Base-by-base conservation (phyloP, 306 rosid species). In the Quillaja saponaria region DNA sequence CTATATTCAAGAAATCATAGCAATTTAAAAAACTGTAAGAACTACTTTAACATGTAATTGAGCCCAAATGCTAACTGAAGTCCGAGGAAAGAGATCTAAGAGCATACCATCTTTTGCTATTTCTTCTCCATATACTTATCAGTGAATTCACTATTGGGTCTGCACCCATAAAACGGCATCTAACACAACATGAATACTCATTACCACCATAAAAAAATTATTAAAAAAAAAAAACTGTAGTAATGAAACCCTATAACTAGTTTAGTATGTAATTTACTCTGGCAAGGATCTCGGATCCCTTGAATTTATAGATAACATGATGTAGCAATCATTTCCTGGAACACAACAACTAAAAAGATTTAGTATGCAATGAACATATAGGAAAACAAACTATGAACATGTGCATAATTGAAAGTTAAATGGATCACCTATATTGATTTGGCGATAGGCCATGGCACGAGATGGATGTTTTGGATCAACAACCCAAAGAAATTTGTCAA, bases 91-190 rank as follows among this genome's bases (percentile, higher is more conserved):
- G 40, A 48, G 38, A 33, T 21, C 6, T 37, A 44, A 59, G 7
- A 12, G n/a, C 45, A 15, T 77, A 77, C 78, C 81, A 77, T 39
- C 21, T 38, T 53, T 52, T 67, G 51, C 67, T 66, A 49, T 77
- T 77, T 55, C 58, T 66, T 52, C 28, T 61, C 81, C 81, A 71
- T 38, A 34, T 49, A 66, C 39, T 67, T 66, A 62, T 77, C 54
- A 77, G 45, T 41, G 15, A 34, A 46, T 67, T 46, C 39, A 71
- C 59, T 14, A 42, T 31, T 48, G 71, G 63, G 60, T 53, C 74
- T 55, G 78, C 39, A 65, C 78, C 81, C 48, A 77, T 19, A 57
- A 77, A 77, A 71, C 71, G 64, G 55, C 72, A 71, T 59, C 78
- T 66, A 56, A 42, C 12, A 53, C 53, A 60, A 66, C 66, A 58